Evolutionary conservation across 306 rosid genomes (phyloP).

Genomic region (Macrotyloma uniflorum): DNA sequence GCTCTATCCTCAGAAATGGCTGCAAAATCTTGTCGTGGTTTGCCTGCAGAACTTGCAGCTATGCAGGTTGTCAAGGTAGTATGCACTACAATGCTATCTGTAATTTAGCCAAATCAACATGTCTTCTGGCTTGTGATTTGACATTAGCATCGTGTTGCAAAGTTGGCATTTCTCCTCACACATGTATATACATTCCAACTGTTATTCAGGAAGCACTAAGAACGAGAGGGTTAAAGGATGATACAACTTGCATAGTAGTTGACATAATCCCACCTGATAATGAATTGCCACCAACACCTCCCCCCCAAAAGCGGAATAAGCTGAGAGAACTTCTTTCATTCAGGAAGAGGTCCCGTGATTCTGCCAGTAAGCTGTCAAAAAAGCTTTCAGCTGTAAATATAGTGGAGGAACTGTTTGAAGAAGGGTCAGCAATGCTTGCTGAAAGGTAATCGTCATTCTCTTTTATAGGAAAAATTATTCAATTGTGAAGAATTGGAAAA

Average conservation of each 20-base stretch:
- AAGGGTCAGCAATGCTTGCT: constrained; percentile 99
- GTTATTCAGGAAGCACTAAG: constrained; percentile 73
- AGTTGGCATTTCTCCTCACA: constrained; percentile 24
- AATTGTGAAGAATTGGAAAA: not conserved
- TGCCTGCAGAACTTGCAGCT: constrained; percentile 95
- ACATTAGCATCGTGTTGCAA: constrained; percentile 17
- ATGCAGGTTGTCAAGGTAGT: constrained; percentile 93
- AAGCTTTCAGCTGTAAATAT: constrained; percentile 80
- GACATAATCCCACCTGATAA: constrained; percentile 88
- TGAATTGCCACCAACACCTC: constrained; percentile 54
- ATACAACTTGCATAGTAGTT: constrained; percentile 90
- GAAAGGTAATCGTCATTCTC: constrained; percentile 66
- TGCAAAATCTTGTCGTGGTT: constrained; percentile 84
- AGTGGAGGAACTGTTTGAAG: constrained; percentile 94
- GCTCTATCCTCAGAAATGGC: constrained; percentile 87
- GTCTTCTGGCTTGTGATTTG: constrained; percentile 26
- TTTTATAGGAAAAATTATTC: not conserved
- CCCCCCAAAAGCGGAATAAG: constrained; percentile 70
- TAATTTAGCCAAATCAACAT: constrained; percentile 27
- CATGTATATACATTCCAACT: constrained; percentile 22
- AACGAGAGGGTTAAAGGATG: constrained; percentile 89
- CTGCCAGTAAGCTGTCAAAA: constrained; percentile 70
- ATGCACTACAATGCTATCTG: constrained; percentile 8
- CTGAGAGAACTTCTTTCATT: constrained; percentile 65
- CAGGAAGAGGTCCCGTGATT: constrained; percentile 65